These are phyloP conservation scores for Termitomyces sp. DNA, from an alignment of 768 basidiomycete species.

Conservation along the genomic window DNA sequence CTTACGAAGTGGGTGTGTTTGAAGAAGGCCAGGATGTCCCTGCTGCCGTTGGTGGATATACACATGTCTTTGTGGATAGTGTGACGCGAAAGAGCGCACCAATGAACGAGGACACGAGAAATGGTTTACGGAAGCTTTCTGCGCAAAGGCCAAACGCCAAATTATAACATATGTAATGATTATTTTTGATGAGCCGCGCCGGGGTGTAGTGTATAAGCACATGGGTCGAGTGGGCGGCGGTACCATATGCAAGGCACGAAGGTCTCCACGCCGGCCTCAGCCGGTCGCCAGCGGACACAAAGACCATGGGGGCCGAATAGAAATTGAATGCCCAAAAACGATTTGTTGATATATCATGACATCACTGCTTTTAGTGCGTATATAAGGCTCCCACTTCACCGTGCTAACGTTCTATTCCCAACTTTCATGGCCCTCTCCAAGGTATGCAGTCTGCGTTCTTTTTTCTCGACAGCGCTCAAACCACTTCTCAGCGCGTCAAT, in stretches of 20 bases:
- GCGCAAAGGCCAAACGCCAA: constrained; percentile 11
- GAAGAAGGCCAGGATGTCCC: constrained; percentile 34
- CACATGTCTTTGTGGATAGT: constrained; percentile 79
- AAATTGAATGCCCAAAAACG: too few species aligned
- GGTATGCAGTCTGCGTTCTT: constrained; percentile 21
- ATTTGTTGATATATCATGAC: neutral
- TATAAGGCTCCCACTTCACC: neutral
- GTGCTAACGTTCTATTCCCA: neutral
- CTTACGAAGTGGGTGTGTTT: constrained; percentile 80
- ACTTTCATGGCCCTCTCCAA: constrained; percentile 57
- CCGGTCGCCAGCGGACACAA: neutral
- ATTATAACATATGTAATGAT: constrained; percentile 6
- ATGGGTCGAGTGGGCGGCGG: neutral
- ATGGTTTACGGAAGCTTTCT: constrained; percentile 41
- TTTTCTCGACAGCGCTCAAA: neutral
- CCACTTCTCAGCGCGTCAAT: constrained; percentile 51
- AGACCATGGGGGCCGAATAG: too few species aligned
- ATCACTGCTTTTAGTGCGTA: neutral
- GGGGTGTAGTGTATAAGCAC: neutral
- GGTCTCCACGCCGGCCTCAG: neutral
- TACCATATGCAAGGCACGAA: neutral
- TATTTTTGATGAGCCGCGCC: neutral
- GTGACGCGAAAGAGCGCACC: constrained; percentile 48
- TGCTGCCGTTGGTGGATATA: constrained; percentile 56
- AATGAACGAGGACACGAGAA: constrained; percentile 36